Conservation (phyloP, 306 rosid species). For the Cicer cuneatum region DNA sequence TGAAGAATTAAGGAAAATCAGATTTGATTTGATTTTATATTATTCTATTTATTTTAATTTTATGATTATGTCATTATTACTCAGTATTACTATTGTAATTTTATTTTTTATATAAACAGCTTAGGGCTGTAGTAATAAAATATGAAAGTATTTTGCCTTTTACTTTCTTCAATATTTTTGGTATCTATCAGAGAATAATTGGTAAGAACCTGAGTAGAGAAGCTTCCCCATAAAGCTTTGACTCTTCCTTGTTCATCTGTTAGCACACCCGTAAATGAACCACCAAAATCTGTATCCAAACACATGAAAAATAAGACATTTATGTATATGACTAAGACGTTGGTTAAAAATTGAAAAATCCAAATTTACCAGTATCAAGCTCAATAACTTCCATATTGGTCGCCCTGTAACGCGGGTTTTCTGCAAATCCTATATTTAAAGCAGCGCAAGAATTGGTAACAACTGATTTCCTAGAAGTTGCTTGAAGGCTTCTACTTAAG, state of each 20-base stretch:
- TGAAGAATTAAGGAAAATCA: too few species aligned
- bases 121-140: too few species aligned
- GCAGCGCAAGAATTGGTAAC: constrained; percentile 97
- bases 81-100: too few species aligned
- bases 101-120: too few species aligned
- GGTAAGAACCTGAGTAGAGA: constrained; percentile 90
- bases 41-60: too few species aligned
- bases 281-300: constrained; percentile 80
- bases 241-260: constrained; percentile 94
- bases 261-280: constrained; percentile 90
- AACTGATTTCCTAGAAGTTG: constrained; percentile 95
- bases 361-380: constrained; percentile 86
- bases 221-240: constrained; percentile 99
- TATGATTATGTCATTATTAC: too few species aligned
- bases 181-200: constrained; percentile 21
- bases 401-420: constrained; percentile 90
- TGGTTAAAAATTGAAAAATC: constrained; percentile 2
- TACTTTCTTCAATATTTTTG: too few species aligned
- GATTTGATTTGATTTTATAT: too few species aligned
- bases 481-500: constrained; percentile 96
- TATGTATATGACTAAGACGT: constrained; percentile 29
- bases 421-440: constrained; percentile 87
- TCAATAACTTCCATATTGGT: constrained; percentile 98
- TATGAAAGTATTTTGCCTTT: too few species aligned
- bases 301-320: constrained; percentile 27